phyloP scores from a whole-genome alignment of 1,284 basidiomycete species.

The Leucoagaricus sp. region DNA sequence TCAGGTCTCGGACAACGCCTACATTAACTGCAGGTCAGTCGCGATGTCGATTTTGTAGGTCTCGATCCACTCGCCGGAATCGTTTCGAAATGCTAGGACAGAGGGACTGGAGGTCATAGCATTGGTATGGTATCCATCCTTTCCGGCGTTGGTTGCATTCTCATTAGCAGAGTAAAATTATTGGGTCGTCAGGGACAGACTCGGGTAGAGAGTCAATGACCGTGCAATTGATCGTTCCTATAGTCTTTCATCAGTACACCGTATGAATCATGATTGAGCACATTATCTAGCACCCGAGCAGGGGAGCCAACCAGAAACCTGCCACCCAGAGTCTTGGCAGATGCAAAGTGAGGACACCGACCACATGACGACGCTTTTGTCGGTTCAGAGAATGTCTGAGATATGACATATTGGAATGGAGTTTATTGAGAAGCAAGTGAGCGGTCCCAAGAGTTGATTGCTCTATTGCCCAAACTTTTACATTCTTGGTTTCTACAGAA shows the following conservation, averaged over 20 bases:
- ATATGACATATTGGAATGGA: too few species aligned
- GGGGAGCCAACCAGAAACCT: not conserved
- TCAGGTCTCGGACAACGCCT: not conserved
- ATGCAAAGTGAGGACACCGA: too few species aligned
- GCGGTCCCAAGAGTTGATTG: too few species aligned
- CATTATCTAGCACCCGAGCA: not conserved
- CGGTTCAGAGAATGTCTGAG: too few species aligned
- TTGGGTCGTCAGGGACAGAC: slow-evolving; percentile 46
- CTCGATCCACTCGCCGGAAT: slow-evolving; percentile 50
- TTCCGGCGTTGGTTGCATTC: slow-evolving; percentile 43
- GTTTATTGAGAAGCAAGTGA: too few species aligned
- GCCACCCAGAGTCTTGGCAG: too few species aligned
- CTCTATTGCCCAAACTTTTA: too few species aligned
- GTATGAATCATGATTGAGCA: too few species aligned
- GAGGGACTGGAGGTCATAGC: slow-evolving; percentile 69
- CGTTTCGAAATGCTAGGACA: slow-evolving; percentile 59
- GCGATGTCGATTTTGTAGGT: slow-evolving; percentile 61
- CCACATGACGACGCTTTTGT: too few species aligned
- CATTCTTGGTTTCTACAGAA: too few species aligned
- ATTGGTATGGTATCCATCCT: slow-evolving; percentile 62
- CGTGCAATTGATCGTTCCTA: slow-evolving; percentile 30
- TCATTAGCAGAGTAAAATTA: slow-evolving; percentile 57
- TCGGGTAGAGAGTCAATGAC: slow-evolving; percentile 60
- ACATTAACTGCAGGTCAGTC: slow-evolving; percentile 31
- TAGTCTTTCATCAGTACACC: too few species aligned